Percentiles rank a stretch among this genome's conserved stretches.
Evolutionary conservation across 2,329 filamentous ascomycete genomes (phyloP).

Genomic region (Talaromyces sp.): DNA sequence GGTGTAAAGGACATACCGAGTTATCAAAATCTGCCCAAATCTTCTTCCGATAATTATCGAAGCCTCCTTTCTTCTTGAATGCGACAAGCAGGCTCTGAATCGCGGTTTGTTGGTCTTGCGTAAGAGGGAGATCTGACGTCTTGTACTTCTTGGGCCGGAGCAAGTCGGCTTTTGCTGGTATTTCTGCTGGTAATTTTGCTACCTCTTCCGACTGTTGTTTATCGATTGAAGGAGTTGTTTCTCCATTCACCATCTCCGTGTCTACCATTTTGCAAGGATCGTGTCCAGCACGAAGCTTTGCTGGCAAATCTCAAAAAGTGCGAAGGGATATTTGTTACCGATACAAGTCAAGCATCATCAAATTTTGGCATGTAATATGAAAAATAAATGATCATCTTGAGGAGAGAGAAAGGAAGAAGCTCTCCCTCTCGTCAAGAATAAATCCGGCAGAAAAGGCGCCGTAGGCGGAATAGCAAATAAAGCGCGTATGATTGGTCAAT

Average conservation of each 20-base stretch:
- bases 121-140: conserved; percentile 59
- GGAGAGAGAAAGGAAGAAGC: not conserved
- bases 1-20: conserved; percentile 40
- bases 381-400: not conserved
- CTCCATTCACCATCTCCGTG: not conserved
- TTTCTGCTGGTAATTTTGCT: conserved; percentile 22
- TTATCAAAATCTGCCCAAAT: conserved; percentile 58
- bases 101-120: conserved; percentile 54
- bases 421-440: not conserved
- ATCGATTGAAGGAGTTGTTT: conserved; percentile 7
- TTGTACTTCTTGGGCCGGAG: conserved; percentile 52
- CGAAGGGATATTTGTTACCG: not conserved
- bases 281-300: conserved; percentile 1
- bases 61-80: conserved; percentile 66
- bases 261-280: conserved; percentile 8
- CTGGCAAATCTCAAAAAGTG: not conserved
- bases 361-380: not conserved
- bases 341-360: not conserved
- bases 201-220: conserved; percentile 21
- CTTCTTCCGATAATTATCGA: conserved; percentile 60
- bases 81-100: conserved; percentile 61
- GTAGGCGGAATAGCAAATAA: conserved; percentile 4
- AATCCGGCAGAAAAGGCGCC: conserved; percentile 17
- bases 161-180: conserved; percentile 32
- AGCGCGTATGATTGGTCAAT: conserved; percentile 10